These are phyloP conservation scores for Podila clonocystis DNA, from an alignment of 192 early-diverging fungal species.

Conservation along the genomic window DNA sequence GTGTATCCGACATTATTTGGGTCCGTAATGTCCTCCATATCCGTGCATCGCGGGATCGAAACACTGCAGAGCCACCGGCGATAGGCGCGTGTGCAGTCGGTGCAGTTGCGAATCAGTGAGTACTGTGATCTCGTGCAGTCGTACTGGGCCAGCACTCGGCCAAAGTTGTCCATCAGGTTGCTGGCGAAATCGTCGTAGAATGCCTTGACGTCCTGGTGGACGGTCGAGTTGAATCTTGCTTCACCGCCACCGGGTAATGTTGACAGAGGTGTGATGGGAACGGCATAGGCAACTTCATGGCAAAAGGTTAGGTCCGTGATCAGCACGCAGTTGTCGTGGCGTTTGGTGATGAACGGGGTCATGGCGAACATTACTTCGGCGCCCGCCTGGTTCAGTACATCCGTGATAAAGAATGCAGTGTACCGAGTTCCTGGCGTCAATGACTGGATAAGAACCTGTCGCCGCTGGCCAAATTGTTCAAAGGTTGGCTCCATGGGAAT, in stretches of 20 bases:
- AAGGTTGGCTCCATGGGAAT: constrained; percentile 49
- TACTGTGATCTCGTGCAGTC: constrained; percentile 62
- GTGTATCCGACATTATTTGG: constrained; percentile 22
- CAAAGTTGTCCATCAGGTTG: constrained; percentile 56
- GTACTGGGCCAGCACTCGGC: constrained; percentile 56
- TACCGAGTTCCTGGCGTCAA: constrained; percentile 53
- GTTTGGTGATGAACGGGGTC: constrained; percentile 29
- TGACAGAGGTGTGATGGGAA: constrained; percentile 49
- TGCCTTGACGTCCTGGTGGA: constrained; percentile 35
- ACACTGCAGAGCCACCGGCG: constrained; percentile 66
- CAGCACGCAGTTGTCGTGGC: constrained; percentile 56
- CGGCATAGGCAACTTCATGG: constrained; percentile 64
- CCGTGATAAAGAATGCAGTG: constrained; percentile 52
- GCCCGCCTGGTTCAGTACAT: constrained; percentile 32
- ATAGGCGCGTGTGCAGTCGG: constrained; percentile 62
- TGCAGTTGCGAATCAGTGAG: constrained; percentile 65
- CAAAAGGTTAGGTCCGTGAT: constrained; percentile 62
- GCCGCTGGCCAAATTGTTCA: constrained; percentile 24
- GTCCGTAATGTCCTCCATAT: constrained; percentile 36
- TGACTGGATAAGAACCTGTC: constrained; percentile 29
- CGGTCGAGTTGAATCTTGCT: background rate
- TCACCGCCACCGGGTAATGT: constrained; percentile 13
- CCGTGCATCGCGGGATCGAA: constrained; percentile 64
- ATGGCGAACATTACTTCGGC: constrained; percentile 28
- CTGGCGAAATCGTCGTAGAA: constrained; percentile 59